Percentiles rank a stretch among this genome's conserved stretches.
phyloP scores from a whole-genome alignment of 2,329 filamentous ascomycete species.

The Lanzia echinophila region DNA sequence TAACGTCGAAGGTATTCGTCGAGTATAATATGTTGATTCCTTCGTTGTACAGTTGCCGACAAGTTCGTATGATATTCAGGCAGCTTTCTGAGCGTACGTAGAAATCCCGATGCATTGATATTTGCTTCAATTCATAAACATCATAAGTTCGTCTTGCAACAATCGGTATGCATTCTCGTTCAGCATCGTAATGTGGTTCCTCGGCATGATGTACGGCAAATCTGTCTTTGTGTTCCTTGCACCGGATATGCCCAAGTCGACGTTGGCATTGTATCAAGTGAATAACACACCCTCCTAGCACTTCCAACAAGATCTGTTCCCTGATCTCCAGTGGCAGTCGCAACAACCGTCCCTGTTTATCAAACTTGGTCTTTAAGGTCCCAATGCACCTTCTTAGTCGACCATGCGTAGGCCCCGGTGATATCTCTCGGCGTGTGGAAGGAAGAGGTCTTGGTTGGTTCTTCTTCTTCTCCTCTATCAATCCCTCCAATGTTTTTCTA shows the following conservation, averaged over 20 bases:
- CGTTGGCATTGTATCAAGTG: not conserved
- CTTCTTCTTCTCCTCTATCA: not conserved
- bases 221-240: not conserved
- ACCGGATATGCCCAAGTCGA: not conserved
- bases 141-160: too few relatives aligned
- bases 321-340: not conserved
- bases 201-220: not conserved
- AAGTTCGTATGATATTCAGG: not conserved
- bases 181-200: not conserved
- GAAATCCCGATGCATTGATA: too few relatives aligned
- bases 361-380: not conserved
- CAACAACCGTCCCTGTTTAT: not conserved
- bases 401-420: not conserved
- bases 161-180: not conserved
- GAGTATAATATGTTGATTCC: slow-evolving; percentile 1
- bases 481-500: not conserved
- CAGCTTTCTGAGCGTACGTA: not conserved
- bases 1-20: not conserved
- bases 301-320: not conserved
- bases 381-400: not conserved
- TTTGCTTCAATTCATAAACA: too few relatives aligned
- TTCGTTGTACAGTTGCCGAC: not conserved
- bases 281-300: not conserved
- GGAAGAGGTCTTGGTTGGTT: not conserved
- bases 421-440: not conserved